Evolutionary conservation across 352 stramenopile species (phyloP).

Genomic region (Phytophthora podocarpi): DNA sequence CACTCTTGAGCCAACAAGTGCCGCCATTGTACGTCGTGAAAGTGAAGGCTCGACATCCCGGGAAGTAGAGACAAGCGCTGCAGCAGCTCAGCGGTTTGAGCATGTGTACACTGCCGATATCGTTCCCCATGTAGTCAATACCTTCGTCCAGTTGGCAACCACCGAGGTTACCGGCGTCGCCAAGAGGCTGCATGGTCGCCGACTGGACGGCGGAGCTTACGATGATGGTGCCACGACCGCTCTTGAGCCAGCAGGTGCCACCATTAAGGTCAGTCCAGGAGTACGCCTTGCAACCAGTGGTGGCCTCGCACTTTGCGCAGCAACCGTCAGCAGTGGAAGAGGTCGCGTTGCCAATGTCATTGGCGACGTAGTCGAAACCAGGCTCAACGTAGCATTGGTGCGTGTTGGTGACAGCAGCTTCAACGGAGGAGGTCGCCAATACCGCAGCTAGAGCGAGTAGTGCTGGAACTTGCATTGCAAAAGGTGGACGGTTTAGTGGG

Average conservation of each 20-base stretch:
- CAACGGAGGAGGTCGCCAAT: background rate
- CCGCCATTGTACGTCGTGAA: conserved; percentile 22
- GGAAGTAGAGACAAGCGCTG: conserved; percentile 6
- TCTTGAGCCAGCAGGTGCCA: conserved; percentile 70
- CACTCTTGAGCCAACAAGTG: conserved; percentile 28
- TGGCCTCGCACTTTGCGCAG: conserved; percentile 25
- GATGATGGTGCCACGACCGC: conserved; percentile 26
- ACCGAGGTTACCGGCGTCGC: background rate
- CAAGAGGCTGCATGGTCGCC: conserved; percentile 13
- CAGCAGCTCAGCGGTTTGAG: conserved; percentile 20
- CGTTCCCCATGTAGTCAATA: conserved; percentile 24
- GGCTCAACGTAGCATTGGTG: conserved; percentile 27
- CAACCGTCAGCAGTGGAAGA: conserved; percentile 18
- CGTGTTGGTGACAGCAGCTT: conserved; percentile 23
- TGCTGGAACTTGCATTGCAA: conserved; percentile 7
- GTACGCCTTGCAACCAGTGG: conserved; percentile 37
- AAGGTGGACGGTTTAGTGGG: background rate
- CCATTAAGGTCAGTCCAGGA: conserved; percentile 51
- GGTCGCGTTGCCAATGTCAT: conserved; percentile 25
- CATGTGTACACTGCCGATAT: conserved; percentile 14
- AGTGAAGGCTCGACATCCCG: conserved; percentile 35
- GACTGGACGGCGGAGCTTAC: conserved; percentile 17
- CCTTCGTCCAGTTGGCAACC: conserved; percentile 21
- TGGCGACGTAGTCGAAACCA: conserved; percentile 36
- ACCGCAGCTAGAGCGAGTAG: background rate